A percentile compares a stretch with the other conserved stretches of the same genome.
Conservation (phyloP, 1,284 basidiomycete genomes). For the Cutaneotrichosporon sp. region DNA sequence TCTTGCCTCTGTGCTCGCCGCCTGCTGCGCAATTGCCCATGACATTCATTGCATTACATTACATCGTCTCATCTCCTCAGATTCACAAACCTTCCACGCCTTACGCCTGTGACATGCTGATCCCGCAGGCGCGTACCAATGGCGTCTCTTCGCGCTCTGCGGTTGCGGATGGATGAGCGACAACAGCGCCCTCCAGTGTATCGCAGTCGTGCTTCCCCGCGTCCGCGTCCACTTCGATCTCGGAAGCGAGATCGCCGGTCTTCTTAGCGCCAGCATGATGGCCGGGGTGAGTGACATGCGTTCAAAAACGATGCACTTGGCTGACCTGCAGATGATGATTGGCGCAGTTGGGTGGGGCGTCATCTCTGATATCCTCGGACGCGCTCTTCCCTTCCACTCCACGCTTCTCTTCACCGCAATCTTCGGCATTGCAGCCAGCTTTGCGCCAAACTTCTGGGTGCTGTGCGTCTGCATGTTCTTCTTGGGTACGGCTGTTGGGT, state of each 20-base stretch:
- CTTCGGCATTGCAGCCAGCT: constrained; percentile 80
- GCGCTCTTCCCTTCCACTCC: constrained; percentile 84
- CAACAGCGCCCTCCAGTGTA: constrained; percentile 50
- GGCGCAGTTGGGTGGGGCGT: constrained; percentile 91
- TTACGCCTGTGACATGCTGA: background rate
- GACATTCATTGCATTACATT: background rate
- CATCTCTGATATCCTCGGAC: constrained; percentile 79
- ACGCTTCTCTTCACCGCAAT: constrained; percentile 86
- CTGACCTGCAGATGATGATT: constrained; percentile 81
- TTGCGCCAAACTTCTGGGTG: constrained; percentile 67
- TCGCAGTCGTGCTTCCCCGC: constrained; percentile 84
- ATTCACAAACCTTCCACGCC: background rate
- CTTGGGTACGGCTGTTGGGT: constrained; percentile 78
- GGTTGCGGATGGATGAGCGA: constrained; percentile 70
- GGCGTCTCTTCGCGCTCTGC: constrained; percentile 58
- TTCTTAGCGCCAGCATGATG: constrained; percentile 45
- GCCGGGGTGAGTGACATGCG: constrained; percentile 56
- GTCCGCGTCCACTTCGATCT: constrained; percentile 78
- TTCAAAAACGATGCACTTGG: background rate
- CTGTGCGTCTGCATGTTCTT: constrained; percentile 80
- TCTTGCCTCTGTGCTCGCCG: background rate
- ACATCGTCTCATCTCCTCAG: background rate
- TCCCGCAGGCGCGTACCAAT: constrained; percentile 35
- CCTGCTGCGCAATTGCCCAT: no score
- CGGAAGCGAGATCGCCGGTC: constrained; percentile 40